A percentile compares a stretch with the other conserved stretches of the same genome.
phyloP scores from a whole-genome alignment of 208 protist species.

The Wallacemonas sp. region DNA sequence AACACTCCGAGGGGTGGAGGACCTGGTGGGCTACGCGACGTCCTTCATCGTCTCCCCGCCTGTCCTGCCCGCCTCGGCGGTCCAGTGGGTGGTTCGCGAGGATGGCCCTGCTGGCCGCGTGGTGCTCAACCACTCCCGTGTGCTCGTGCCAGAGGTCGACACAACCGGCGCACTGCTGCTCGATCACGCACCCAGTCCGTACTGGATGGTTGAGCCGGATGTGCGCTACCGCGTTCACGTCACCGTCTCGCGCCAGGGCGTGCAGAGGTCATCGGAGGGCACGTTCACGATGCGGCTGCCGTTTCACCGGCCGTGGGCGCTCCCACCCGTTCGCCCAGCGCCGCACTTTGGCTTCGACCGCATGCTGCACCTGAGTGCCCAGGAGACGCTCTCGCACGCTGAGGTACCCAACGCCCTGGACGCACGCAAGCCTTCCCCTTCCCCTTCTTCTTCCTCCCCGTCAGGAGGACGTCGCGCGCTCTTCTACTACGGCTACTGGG shows the following conservation, averaged over 20 bases:
- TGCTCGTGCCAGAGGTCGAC: constrained; percentile 28
- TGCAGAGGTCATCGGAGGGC: constrained; percentile 14
- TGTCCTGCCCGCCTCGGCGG: constrained; percentile 50
- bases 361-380: constrained; percentile 29
- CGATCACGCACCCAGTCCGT: constrained; percentile 47
- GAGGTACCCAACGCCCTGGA: constrained; percentile 50
- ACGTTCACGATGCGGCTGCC: constrained; percentile 66
- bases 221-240: constrained; percentile 47
- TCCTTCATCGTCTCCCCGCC: constrained; percentile 57
- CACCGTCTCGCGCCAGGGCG: constrained; percentile 14
- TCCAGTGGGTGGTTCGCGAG: constrained; percentile 54
- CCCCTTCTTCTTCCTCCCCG: too few species aligned
- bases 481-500: constrained; percentile 69
- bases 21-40: constrained; percentile 33
- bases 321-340: constrained; percentile 24
- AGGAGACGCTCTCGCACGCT: constrained; percentile 28
- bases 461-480: constrained; percentile 13
- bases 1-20: neutral
- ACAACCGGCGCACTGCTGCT: constrained; percentile 20
- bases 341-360: constrained; percentile 79
- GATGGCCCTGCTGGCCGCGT: constrained; percentile 2
- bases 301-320: constrained; percentile 41
- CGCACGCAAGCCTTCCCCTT: neutral
- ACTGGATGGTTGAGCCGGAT: constrained; percentile 50
- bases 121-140: constrained; percentile 37